phyloP scores from a whole-genome alignment of 192 early-diverging fungal genomes.

The Chytriomyces hyalinus region DNA sequence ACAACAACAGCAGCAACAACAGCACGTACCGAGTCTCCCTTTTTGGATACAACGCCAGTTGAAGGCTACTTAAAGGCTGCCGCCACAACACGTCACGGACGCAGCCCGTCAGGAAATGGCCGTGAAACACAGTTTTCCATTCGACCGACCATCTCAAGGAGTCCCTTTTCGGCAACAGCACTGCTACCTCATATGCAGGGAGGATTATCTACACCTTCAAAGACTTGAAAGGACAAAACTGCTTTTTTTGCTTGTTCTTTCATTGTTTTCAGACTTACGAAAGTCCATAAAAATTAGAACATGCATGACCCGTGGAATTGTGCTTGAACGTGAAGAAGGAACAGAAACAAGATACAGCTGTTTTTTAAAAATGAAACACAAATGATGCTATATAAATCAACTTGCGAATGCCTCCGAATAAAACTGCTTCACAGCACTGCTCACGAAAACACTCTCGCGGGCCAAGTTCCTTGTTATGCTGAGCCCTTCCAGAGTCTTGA shows the following conservation, averaged over 20 bases:
- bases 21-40: background rate
- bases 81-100: slow-evolving; percentile 1
- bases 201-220: no score
- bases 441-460: slow-evolving; percentile 22
- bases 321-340: no score
- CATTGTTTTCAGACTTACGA: no score
- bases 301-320: no score
- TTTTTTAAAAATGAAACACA: background rate
- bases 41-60: background rate
- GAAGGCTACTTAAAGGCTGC: slow-evolving; percentile 1
- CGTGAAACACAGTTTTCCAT: slow-evolving; percentile 28
- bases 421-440: slow-evolving; percentile 17
- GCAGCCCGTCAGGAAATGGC: slow-evolving; percentile 32
- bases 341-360: background rate
- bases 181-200: no score
- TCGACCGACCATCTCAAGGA: slow-evolving; percentile 15
- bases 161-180: background rate
- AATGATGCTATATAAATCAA: background rate
- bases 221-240: no score
- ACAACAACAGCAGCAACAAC: background rate
- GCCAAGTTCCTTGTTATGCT: slow-evolving; percentile 25
- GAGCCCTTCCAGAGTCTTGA: slow-evolving; percentile 50
- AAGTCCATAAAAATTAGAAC: no score
- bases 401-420: slow-evolving; percentile 20
- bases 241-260: no score